These are phyloP conservation scores for Imleria badia DNA, from an alignment of 768 basidiomycete species.

Conservation along the genomic window DNA sequence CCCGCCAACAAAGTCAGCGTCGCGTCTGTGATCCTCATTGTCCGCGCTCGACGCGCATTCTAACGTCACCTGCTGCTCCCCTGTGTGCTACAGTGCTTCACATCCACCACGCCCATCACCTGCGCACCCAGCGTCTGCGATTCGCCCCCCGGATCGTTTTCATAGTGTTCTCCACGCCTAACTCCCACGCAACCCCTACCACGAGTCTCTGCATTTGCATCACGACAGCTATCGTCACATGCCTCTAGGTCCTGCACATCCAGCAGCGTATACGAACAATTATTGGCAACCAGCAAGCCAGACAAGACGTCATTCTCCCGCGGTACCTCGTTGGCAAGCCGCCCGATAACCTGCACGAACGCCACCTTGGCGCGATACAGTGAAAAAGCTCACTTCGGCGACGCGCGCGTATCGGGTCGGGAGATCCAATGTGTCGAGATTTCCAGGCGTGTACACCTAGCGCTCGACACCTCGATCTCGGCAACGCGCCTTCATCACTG, in stretches of 20 bases:
- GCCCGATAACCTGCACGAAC: conserved; percentile 51
- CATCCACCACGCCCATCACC: conserved; percentile 88
- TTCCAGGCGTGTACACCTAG: conserved; percentile 91
- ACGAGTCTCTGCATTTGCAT: conserved; percentile 81
- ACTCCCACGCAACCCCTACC: conserved; percentile 82
- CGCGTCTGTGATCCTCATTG: conserved; percentile 95
- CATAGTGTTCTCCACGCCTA: conserved; percentile 39
- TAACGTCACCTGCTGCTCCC: conserved; percentile 73
- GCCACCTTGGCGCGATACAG: too few species aligned
- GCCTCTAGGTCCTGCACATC: conserved; percentile 86
- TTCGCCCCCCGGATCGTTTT: too few species aligned
- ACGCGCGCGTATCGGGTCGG: conserved; percentile 67
- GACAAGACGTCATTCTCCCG: conserved; percentile 70
- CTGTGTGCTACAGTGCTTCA: conserved; percentile 76
- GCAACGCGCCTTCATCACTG: conserved; percentile 80
- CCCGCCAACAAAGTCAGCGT: conserved; percentile 83
- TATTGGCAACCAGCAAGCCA: conserved; percentile 86
- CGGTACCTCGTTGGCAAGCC: conserved; percentile 73
- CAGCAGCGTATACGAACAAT: conserved; percentile 91
- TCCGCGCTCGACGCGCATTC: conserved; percentile 93
- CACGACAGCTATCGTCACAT: conserved; percentile 79
- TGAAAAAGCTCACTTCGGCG: too few species aligned
- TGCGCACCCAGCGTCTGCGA: too few species aligned
- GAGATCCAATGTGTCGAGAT: conserved; percentile 82
- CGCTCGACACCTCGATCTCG: conserved; percentile 87